phyloP scores from a whole-genome alignment of 108 stramenopile species.

The Pseudonitzschia multistriata region DNA sequence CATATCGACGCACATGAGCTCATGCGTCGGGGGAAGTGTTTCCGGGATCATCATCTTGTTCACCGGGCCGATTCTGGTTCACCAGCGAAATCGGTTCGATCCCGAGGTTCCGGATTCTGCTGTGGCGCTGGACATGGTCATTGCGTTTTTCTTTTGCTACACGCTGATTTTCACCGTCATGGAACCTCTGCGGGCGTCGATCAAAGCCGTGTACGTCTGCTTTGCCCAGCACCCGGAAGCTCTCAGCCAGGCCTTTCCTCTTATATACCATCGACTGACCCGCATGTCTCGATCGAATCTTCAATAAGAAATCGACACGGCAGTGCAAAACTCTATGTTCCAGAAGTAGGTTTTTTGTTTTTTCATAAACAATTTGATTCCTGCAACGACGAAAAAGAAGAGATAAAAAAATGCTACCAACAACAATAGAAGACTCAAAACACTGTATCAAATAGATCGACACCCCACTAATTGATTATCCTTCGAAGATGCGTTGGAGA shows the following conservation, averaged over 20 bases:
- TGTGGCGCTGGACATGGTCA: conserved; percentile 62
- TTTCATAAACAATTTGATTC: too few relatives aligned
- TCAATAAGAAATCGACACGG: conserved; percentile 10
- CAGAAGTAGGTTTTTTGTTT: too few relatives aligned
- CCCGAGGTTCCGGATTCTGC: conserved; percentile 39
- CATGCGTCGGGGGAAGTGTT: conserved; percentile 57
- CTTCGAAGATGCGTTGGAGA: too few relatives aligned
- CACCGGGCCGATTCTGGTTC: conserved; percentile 53
- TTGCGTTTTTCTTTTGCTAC: conserved; percentile 71
- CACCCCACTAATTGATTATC: too few relatives aligned
- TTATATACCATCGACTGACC: conserved; percentile 78
- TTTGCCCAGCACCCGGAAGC: conserved; percentile 82
- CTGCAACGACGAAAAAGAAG: too few relatives aligned
- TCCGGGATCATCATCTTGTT: conserved; percentile 65
- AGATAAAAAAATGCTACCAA: too few relatives aligned
- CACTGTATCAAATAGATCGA: too few relatives aligned
- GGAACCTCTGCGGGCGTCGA: conserved; percentile 81
- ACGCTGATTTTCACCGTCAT: conserved; percentile 78
- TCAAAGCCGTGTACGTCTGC: conserved; percentile 83
- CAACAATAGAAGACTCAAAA: too few relatives aligned
- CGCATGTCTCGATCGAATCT: conserved; percentile 68
- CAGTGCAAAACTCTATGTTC: too few relatives aligned
- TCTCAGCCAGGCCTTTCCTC: conserved; percentile 75
- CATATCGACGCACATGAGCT: conserved; percentile 77
- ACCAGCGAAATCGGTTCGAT: conserved; percentile 35